phyloP scores from a whole-genome alignment of 2,329 filamentous ascomycete species.

The Beauveria sp. region DNA sequence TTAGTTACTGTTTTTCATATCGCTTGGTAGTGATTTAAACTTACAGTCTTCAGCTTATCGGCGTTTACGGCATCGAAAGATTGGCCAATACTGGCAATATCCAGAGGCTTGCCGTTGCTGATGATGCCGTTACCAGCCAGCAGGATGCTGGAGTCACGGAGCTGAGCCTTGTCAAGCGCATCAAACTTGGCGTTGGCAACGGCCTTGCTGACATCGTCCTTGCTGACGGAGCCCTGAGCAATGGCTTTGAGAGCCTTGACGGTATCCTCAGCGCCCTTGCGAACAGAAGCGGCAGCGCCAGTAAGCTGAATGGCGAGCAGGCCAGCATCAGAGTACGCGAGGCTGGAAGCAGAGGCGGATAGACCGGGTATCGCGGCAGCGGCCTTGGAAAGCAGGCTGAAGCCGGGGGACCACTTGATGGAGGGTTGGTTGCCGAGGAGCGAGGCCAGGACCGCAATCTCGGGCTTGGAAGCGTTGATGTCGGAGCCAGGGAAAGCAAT shows the following conservation, averaged over 20 bases:
- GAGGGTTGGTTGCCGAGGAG: slow-evolving; percentile 83
- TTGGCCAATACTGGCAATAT: slow-evolving; percentile 74
- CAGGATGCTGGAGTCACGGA: slow-evolving; percentile 68
- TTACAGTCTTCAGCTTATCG: slow-evolving; percentile 78
- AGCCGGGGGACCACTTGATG: slow-evolving; percentile 95
- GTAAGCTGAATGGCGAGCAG: slow-evolving; percentile 77
- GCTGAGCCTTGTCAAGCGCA: slow-evolving; percentile 74
- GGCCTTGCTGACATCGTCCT: slow-evolving; percentile 87
- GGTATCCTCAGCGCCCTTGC: slow-evolving; percentile 64
- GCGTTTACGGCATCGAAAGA: slow-evolving; percentile 72
- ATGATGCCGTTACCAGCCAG: slow-evolving; percentile 79
- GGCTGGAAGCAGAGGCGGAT: slow-evolving; percentile 65
- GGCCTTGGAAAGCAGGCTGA: slow-evolving; percentile 81
- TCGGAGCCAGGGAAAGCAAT: slow-evolving; percentile 90
- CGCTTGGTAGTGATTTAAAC: slow-evolving; percentile 25
- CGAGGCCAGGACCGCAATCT: slow-evolving; percentile 77
- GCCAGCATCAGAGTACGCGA: slow-evolving; percentile 88
- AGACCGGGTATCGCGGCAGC: slow-evolving; percentile 58
- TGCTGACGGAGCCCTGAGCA: slow-evolving; percentile 64
- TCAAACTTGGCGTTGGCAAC: slow-evolving; percentile 90
- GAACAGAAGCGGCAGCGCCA: slow-evolving; percentile 66
- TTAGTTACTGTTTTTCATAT: slow-evolving; percentile 15
- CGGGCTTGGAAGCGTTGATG: slow-evolving; percentile 76
- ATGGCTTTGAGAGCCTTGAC: slow-evolving; percentile 79
- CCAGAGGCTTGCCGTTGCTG: slow-evolving; percentile 72